Conservation (phyloP, 139 green algal genomes). For the Chlamydomonas sp. region DNA sequence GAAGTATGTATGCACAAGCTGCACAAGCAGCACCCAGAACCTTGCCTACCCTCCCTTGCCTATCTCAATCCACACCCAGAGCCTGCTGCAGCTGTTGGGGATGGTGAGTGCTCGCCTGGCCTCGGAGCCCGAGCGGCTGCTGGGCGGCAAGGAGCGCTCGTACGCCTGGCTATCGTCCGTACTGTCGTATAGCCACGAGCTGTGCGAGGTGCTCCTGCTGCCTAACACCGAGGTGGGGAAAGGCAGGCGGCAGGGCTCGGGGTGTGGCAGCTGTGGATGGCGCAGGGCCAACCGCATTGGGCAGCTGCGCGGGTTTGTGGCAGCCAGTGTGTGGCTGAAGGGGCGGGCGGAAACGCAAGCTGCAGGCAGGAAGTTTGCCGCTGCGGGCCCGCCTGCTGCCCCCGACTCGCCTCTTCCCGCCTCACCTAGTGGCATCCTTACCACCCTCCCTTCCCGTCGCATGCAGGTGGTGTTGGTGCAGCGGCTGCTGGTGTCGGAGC, state of each 20-base stretch:
- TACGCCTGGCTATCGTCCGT: background rate
- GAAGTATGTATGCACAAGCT: no score
- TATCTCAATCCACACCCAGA: background rate
- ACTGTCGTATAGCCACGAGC: conserved; percentile 1
- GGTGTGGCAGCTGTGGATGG: no score
- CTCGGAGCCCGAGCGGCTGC: conserved; percentile 15
- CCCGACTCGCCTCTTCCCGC: background rate
- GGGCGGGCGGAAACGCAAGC: no score
- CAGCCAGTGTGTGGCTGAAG: no score
- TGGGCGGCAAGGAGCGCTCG: background rate
- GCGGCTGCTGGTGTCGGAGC: conserved; percentile 60
- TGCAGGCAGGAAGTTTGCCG: no score
- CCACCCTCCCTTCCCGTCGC: background rate
- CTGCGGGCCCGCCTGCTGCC: background rate
- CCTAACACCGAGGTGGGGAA: background rate
- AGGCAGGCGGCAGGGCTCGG: background rate
- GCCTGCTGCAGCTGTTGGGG: background rate
- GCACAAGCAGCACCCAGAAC: no score
- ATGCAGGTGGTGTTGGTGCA: conserved; percentile 67
- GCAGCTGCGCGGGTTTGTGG: no score
- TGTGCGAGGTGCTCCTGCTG: background rate
- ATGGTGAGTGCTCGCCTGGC: background rate
- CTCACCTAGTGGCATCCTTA: no score
- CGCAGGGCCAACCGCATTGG: no score
- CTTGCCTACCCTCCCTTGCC: no score